Evolutionary conservation across 78 protist species (phyloP), one percentile per base, ranked within the genome.

Genomic region (Dictyostelium citrinum): DNA sequence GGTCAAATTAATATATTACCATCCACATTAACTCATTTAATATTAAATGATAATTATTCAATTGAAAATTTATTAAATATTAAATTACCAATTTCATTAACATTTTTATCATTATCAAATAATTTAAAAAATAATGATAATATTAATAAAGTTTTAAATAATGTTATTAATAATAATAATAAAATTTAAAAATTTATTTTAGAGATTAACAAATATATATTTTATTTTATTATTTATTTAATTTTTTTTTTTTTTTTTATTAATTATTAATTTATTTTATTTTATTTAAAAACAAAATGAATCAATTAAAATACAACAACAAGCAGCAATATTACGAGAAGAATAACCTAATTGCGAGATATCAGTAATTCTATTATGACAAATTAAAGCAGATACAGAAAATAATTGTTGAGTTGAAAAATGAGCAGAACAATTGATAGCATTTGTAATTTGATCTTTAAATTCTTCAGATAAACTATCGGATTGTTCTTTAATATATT

Each of bases 281-380:
- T 20, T 37, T 60, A 7, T 12, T 88, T 88, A 78, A 43, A 86
- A 88, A 67, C 85, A 88, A 49, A 88, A 88, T 43, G 93, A 88
- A 78, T 88, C 85, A 45, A 88, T 55, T 43, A 88, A 39, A 46
- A 78, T 78, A 78, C 93, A 78, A 78, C 86, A 88, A 88, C 93
- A 88, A 12, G 70, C 4, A 12, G 85, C 24, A 33, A 88, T 31
- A 43, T 58, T 83, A 31, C 85, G 37, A 22, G 37, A 37, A 1
- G 81, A 24, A 11, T 33, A 78, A 12, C 85, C 93, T 43, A 88
- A 16, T 88, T 88, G 93, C 6, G 93, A 77, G 46, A 88, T 39
- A n/a, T 88, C 93, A 11, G 76, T 11, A 11, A 61, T 20, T 77
- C 93, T 81, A 27, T 88, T 88, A 64, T 88, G 93, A 33, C 86